Percentiles rank a stretch among this genome's conserved stretches.
These are phyloP conservation scores for Botrytis squamosa DNA, from an alignment of 2,329 filamentous ascomycete species.

Conservation along the genomic window DNA sequence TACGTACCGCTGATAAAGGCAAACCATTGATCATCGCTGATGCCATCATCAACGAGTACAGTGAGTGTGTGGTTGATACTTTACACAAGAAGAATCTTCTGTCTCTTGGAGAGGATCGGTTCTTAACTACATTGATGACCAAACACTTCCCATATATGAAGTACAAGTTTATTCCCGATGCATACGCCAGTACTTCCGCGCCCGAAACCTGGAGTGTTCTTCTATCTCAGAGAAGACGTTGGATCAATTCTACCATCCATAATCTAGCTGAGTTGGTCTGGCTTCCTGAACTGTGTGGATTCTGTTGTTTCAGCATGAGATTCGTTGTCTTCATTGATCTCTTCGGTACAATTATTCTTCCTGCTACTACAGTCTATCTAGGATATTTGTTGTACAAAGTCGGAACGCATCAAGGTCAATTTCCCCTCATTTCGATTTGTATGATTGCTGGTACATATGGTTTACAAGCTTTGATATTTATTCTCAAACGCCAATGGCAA, in stretches of 20 bases:
- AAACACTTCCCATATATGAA: constrained; percentile 95
- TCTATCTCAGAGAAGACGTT: constrained; percentile 95
- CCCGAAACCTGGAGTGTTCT: constrained; percentile 93
- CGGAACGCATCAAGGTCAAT: constrained; percentile 65
- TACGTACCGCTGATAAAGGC: constrained; percentile 89
- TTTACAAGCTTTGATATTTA: constrained; percentile 93
- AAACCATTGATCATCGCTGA: constrained; percentile 93
- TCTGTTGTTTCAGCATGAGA: constrained; percentile 98
- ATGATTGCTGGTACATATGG: constrained; percentile 93
- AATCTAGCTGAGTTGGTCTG: constrained; percentile 89
- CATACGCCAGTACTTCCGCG: constrained; percentile 88
- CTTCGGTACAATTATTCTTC: constrained; percentile 86
- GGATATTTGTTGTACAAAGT: constrained; percentile 83
- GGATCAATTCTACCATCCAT: constrained; percentile 99
- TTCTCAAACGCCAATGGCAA: constrained; percentile 96
- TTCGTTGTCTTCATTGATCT: constrained; percentile 96
- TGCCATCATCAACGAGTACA: constrained; percentile 82
- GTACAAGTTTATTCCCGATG: constrained; percentile 93
- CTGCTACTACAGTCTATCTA: constrained; percentile 83
- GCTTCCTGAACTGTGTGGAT: constrained; percentile 92
- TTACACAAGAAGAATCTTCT: constrained; percentile 92
- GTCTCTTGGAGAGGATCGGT: constrained; percentile 94
- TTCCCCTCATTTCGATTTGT: constrained; percentile 82
- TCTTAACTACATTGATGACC: constrained; percentile 94
- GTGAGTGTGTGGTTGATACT: constrained; percentile 85